Percentiles rank a stretch among this genome's conserved stretches.
These are phyloP conservation scores for Kluyveromyces aestuarii DNA, from an alignment of 805 yeast species.

Conservation along the genomic window DNA sequence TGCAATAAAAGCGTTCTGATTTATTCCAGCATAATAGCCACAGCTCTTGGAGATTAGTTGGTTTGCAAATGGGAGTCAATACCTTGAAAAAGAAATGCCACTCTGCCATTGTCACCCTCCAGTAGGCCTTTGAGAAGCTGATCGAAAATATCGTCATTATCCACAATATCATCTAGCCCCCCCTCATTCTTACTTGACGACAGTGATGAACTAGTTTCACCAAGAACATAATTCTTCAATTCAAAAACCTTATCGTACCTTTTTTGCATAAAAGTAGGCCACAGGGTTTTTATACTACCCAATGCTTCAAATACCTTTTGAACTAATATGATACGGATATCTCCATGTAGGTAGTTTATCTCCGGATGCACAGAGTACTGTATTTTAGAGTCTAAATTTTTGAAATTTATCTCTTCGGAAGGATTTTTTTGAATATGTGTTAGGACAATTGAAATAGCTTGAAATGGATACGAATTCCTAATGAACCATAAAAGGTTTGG, in stretches of 20 bases:
- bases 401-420: background rate
- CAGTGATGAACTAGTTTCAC: background rate
- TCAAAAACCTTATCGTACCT: background rate
- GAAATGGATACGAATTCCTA: slow-evolving; percentile 1
- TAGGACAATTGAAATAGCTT: background rate
- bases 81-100: too few relatives aligned
- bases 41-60: too few relatives aligned
- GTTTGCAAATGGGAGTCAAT: too few relatives aligned
- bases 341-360: background rate
- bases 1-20: too few relatives aligned
- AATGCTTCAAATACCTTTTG: background rate
- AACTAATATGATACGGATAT: background rate
- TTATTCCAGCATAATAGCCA: too few relatives aligned
- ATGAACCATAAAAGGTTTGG: background rate
- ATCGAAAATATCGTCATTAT: background rate
- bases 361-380: background rate
- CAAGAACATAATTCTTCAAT: background rate
- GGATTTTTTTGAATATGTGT: background rate
- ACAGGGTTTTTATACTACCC: background rate
- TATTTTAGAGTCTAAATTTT: background rate
- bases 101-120: background rate
- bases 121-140: background rate
- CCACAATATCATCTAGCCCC: background rate
- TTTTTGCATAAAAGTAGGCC: background rate
- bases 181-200: background rate